Percentiles rank a stretch among this genome's conserved stretches.
These are phyloP conservation scores for Aureococcus anophagefferens DNA, from an alignment of 108 stramenopile species.

Conservation along the genomic window DNA sequence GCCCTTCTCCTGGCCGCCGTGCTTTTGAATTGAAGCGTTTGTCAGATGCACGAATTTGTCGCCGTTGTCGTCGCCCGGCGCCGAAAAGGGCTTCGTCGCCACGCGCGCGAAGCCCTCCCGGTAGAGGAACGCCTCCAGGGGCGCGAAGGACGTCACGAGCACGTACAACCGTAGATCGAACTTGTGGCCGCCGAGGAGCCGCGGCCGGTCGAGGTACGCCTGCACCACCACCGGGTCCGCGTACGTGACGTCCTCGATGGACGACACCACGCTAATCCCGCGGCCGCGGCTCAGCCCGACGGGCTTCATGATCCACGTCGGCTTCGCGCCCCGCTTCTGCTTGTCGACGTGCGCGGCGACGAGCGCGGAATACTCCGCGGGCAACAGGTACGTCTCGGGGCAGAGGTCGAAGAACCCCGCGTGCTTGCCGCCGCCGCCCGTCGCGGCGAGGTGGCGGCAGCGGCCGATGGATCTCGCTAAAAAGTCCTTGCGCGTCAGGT, in stretches of 20 bases:
- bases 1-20: background rate
- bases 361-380: slow-evolving; percentile 52
- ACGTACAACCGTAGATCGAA: slow-evolving; percentile 69
- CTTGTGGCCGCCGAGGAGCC: slow-evolving; percentile 49
- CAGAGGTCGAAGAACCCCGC: slow-evolving; percentile 28
- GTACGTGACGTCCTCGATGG: slow-evolving; percentile 54
- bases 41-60: slow-evolving; percentile 45
- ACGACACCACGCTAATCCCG: slow-evolving; percentile 59
- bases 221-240: slow-evolving; percentile 54
- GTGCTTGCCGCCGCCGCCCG: background rate
- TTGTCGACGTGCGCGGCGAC: slow-evolving; percentile 23
- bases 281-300: slow-evolving; percentile 62
- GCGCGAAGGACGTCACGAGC: slow-evolving; percentile 67
- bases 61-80: slow-evolving; percentile 10
- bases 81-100: slow-evolving; percentile 32
- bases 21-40: slow-evolving; percentile 40
- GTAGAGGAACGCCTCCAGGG: slow-evolving; percentile 68
- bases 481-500: slow-evolving; percentile 48
- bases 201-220: slow-evolving; percentile 32
- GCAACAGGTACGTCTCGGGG: slow-evolving; percentile 68
- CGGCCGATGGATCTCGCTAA: background rate
- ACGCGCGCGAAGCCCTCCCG: slow-evolving; percentile 61
- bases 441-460: background rate
- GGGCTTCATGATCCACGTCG: slow-evolving; percentile 73
- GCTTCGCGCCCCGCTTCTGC: background rate